Evolutionary conservation across 2,329 filamentous ascomycete species (phyloP).

Genomic region (Fusarium sp.): DNA sequence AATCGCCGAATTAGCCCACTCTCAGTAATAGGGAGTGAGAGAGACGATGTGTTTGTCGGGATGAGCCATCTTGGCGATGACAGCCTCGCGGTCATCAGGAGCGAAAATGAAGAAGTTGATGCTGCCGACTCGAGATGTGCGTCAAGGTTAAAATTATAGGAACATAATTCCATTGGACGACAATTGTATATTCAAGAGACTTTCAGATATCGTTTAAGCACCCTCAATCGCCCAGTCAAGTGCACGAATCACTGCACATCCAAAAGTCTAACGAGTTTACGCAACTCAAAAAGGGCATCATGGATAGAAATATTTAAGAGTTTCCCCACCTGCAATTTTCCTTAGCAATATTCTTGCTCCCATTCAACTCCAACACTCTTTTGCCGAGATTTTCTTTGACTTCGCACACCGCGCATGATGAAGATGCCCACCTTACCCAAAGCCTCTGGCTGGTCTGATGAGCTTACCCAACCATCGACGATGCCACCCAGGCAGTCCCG

Average conservation of each 20-base stretch:
- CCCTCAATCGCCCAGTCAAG: neutral
- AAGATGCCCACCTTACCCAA: neutral
- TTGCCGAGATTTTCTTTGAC: too few species aligned
- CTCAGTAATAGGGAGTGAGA: conserved; percentile 63
- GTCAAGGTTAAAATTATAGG: too few species aligned
- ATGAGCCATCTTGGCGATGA: conserved; percentile 66
- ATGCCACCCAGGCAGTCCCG: neutral
- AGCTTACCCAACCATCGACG: neutral
- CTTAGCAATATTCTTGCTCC: too few species aligned
- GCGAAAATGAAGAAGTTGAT: conserved; percentile 65
- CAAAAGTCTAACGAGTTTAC: neutral
- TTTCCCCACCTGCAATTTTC: neutral
- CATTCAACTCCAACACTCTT: too few species aligned
- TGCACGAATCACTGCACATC: neutral
- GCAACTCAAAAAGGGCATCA: neutral
- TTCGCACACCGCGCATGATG: neutral
- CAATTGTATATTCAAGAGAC: too few species aligned
- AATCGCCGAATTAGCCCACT: conserved; percentile 50
- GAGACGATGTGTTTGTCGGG: conserved; percentile 65
- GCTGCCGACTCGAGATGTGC: conserved; percentile 54
- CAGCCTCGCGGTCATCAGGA: conserved; percentile 62
- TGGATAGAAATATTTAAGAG: neutral
- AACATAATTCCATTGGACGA: too few species aligned
- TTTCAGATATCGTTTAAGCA: neutral
- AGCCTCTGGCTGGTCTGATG: neutral